Conservation (phyloP, 2,329 filamentous ascomycete species). For the Neobulgaria alba region DNA sequence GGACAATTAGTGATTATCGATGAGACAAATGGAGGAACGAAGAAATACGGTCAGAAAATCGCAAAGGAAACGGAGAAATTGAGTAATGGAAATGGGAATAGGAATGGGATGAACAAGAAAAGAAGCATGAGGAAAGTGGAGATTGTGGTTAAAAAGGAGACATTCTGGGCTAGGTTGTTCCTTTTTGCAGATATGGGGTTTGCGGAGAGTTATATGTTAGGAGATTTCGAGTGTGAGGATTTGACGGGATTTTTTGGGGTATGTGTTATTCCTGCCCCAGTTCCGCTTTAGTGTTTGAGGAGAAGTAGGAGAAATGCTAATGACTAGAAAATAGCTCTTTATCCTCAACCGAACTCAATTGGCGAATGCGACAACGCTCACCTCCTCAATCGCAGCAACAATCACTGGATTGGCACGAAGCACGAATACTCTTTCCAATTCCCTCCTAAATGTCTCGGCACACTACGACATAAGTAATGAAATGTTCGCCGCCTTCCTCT, state of each 20-base stretch:
- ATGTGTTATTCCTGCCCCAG: no score
- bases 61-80: conserved; percentile 29
- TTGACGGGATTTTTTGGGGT: conserved; percentile 61
- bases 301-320: conserved; percentile 10
- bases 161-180: conserved; percentile 62
- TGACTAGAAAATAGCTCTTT: conserved; percentile 53
- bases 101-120: conserved; percentile 30
- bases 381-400: conserved; percentile 49
- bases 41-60: conserved; percentile 40
- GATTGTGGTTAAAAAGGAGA: conserved; percentile 53
- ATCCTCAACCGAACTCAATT: conserved; percentile 58
- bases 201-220: conserved; percentile 58
- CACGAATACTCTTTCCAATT: conserved; percentile 41
- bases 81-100: conserved; percentile 17
- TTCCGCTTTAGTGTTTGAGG: neutral
- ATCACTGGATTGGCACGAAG: conserved; percentile 49
- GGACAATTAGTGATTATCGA: conserved; percentile 43
- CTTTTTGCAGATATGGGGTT: conserved; percentile 71
- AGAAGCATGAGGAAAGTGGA: conserved; percentile 38
- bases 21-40: conserved; percentile 34
- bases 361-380: conserved; percentile 54
- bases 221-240: conserved; percentile 58
- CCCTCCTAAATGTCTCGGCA: conserved; percentile 57
- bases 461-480: conserved; percentile 72
- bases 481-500: conserved; percentile 67